phyloP scores from a whole-genome alignment of 2,329 filamentous ascomycete species.

The Teratosphaeria epicoccoides region DNA sequence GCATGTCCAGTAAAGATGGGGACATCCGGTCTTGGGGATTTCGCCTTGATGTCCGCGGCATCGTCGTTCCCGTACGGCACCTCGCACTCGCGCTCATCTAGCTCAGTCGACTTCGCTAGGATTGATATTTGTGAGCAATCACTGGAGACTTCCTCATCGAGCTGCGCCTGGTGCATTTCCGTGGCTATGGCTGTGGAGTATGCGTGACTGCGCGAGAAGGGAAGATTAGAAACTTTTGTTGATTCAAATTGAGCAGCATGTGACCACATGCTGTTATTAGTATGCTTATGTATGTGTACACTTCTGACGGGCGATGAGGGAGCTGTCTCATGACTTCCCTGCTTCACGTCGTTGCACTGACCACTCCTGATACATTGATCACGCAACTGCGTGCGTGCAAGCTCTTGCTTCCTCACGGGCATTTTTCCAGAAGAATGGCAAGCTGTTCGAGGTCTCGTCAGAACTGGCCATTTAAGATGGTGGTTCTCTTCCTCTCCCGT shows the following conservation, averaged over 20 bases:
- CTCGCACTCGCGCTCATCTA: neutral
- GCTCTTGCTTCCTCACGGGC: neutral
- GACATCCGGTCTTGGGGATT: neutral
- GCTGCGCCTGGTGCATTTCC: neutral
- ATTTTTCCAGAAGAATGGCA: too few relatives aligned
- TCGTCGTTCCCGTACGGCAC: slow-evolving; percentile 3
- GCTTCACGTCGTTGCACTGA: neutral
- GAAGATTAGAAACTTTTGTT: neutral
- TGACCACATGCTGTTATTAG: neutral
- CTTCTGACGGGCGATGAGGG: neutral
- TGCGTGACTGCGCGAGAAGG: neutral
- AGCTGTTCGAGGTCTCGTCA: too few relatives aligned
- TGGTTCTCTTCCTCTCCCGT: too few relatives aligned
- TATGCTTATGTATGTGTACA: neutral
- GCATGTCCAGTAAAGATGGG: too few relatives aligned
- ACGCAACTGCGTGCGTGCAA: neutral
- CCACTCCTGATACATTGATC: neutral
- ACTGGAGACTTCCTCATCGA: neutral
- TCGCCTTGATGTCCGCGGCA: slow-evolving; percentile 1
- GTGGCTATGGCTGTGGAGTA: neutral
- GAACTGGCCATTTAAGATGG: too few relatives aligned
- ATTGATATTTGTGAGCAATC: neutral
- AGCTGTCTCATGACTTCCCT: neutral
- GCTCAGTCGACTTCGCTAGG: neutral
- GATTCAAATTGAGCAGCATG: neutral